These are phyloP conservation scores for Alternaria ventricosa DNA, from an alignment of 2,329 filamentous ascomycete genomes.

Conservation along the genomic window DNA sequence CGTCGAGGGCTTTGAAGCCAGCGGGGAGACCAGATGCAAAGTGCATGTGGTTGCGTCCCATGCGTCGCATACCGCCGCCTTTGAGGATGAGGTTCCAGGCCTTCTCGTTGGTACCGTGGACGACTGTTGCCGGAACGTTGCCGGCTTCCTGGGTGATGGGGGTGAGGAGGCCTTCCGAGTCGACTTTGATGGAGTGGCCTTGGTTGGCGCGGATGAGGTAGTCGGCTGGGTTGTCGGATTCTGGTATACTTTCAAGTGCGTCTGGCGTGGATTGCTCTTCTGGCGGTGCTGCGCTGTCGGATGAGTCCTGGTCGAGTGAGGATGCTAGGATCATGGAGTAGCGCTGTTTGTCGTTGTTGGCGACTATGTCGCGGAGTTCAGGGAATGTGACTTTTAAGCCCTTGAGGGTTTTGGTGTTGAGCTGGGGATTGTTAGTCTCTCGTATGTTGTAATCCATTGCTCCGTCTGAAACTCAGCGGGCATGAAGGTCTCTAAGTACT, in stretches of 20 bases:
- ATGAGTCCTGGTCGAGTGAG: slow-evolving; percentile 10
- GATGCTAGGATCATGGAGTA: slow-evolving; percentile 74
- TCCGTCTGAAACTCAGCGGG: too few relatives aligned
- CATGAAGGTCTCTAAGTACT: background rate
- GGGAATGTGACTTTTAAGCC: slow-evolving; percentile 74
- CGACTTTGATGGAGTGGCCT: slow-evolving; percentile 83
- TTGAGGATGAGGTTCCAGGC: slow-evolving; percentile 77
- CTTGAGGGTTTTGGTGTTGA: slow-evolving; percentile 66
- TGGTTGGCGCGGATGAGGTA: slow-evolving; percentile 95
- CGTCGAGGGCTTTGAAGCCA: slow-evolving; percentile 44
- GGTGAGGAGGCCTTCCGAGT: slow-evolving; percentile 72
- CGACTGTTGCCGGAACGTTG: slow-evolving; percentile 69
- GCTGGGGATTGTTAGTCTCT: slow-evolving; percentile 44
- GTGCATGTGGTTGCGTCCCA: slow-evolving; percentile 89
- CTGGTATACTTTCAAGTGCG: slow-evolving; percentile 13
- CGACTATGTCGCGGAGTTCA: slow-evolving; percentile 74
- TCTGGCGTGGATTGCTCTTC: slow-evolving; percentile 17
- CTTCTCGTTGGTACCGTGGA: slow-evolving; percentile 88
- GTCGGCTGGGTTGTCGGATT: slow-evolving; percentile 61
- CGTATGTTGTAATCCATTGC: too few relatives aligned
- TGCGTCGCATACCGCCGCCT: slow-evolving; percentile 78
- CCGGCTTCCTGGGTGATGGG: slow-evolving; percentile 64
- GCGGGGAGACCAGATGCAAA: slow-evolving; percentile 76
- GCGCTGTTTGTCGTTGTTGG: slow-evolving; percentile 85
- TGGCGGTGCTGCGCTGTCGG: slow-evolving; percentile 5